Evolutionary conservation across 2,329 filamentous ascomycete species (phyloP), one percentile per base, ranked within the genome.

Genomic region (Lecanicillium sp.): DNA sequence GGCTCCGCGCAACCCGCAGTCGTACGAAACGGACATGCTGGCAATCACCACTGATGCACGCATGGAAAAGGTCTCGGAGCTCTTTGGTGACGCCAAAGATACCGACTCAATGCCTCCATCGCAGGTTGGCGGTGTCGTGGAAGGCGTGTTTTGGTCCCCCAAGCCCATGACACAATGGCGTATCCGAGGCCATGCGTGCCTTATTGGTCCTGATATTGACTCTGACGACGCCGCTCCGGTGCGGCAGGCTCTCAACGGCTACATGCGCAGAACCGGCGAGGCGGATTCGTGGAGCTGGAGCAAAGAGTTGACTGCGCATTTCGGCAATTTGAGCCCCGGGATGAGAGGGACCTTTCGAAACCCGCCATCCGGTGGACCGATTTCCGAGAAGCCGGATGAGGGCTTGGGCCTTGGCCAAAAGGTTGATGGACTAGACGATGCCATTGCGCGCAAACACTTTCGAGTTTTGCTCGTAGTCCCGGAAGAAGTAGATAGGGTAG

Each of bases 41-140:
- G 82, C 83, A 1, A 81, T 95, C 53, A 95, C 90, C 1, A 95
- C 88, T 0, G 92, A 96, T 58, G 77, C 76, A 8, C 77, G 90
- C 33, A 95, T 94, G 86, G 73, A 80, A 43, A 96, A 96, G 67
- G 69, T 83, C 0, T 66, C 68, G 3, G 82, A 95, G 59, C 60
- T 96, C 4, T 75, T 80, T 45, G 65, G 62, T 5, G 69, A 25
- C 22, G 22, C 22, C 6, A 25, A 25, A 25, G 22, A 25, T 6
- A 7, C 22, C 6, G 22, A 25, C 11, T 25, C 22, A 11, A 25
- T 11, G 22, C 7, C 22, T 11, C 46, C 48, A 66, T 77, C 40
- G 45, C 79, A 79, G 9, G 73, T 80, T 27, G 79, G 86, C 29
- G 78, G 78, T 1, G 70, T 73, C 3, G 77, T 90, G n/a, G 90